Base-by-base conservation (phyloP, 2,329 filamentous ascomycete species). In the Domatiomyces globalis region DNA sequence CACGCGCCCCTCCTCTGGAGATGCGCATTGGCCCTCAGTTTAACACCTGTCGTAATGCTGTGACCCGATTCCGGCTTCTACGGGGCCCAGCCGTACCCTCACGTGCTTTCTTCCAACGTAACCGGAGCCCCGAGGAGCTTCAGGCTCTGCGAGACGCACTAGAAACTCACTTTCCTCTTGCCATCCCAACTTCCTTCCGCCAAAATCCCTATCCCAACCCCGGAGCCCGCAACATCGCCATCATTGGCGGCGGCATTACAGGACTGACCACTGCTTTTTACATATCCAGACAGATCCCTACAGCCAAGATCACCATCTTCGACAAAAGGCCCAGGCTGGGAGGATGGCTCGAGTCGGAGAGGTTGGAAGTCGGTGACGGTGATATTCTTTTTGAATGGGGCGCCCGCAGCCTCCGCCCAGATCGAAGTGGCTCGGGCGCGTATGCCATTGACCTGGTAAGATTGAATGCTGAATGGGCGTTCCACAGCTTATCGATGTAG, bases 221-320 rank as follows among this genome's bases (percentile, higher is more conserved):
- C 9, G 56, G 65, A 46, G 58, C 62, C 36, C 68, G 65, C 54
- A 64, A 71, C 61, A 67, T 87, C 51, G 86, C 84, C 20, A 74
- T 94, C 49, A 67, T 94, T 27, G 88, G 88, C 49, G 87, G 82
- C 54, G 88, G 88, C 43, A 81, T 95, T 63, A 92, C 87, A 1
- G 88, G 88, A 48, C 76, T 95, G 46, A 78, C 83, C 36, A 76
- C 81, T 42, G 87, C 87, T 27, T 87, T 86, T 71, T 88, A 86
- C 66, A 73, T 95, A 45, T 74, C 81, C 10, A 78, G 79, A 58
- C 73, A 81, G 61, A 75, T 85, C n/a, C 79, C 82, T 3, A 73
- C 76, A 51, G 75, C 80, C 33, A 79, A 80, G 49, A 81, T 98
- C 61, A 92, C 85, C 0, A 64, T 98, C 8, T 95, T 87, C 66